phyloP scores from a whole-genome alignment of 1,284 basidiomycete species.

The Athelia sp. region DNA sequence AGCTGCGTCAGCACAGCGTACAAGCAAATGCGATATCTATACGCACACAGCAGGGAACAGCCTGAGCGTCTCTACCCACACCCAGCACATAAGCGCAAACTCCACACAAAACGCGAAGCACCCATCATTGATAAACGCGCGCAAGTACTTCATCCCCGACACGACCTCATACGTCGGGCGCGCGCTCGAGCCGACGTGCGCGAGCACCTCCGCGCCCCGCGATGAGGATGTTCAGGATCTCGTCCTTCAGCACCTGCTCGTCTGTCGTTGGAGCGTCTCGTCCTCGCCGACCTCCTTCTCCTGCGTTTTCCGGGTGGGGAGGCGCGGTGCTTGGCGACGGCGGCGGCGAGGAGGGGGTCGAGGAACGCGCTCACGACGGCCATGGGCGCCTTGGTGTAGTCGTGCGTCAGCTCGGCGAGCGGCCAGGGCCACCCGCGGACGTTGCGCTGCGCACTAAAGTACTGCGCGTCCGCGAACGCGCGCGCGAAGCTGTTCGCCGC shows the following conservation, averaged over 20 bases:
- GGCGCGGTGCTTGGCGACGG: constrained; percentile 9
- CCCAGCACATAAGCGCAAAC: too few relatives aligned
- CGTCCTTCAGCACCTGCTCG: constrained; percentile 35
- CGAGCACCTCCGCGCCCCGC: constrained; percentile 40
- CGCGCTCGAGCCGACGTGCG: constrained; percentile 40
- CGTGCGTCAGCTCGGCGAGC: constrained; percentile 19
- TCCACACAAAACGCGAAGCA: too few relatives aligned
- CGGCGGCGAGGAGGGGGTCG: constrained; percentile 12
- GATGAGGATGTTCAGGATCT: constrained; percentile 45
- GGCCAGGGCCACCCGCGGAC: constrained; percentile 24
- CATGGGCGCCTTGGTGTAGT: constrained; percentile 14
- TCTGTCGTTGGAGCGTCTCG: constrained; percentile 28
- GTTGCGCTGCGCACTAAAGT: constrained; percentile 16
- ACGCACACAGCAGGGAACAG: constrained; percentile 57
- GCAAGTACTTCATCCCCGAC: constrained; percentile 43
- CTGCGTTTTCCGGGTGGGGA: too few relatives aligned
- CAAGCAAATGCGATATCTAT: too few relatives aligned
- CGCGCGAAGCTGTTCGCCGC: constrained; percentile 17
- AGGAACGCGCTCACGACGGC: constrained; percentile 13
- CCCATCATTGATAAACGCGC: constrained; percentile 46
- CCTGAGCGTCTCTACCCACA: constrained; percentile 53
- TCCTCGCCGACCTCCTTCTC: not conserved
- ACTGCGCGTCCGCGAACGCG: constrained; percentile 28
- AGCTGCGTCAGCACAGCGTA: too few relatives aligned
- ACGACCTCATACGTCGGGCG: constrained; percentile 36